Conservation (phyloP, 768 basidiomycete genomes). For the Macrocybe gigantea region DNA sequence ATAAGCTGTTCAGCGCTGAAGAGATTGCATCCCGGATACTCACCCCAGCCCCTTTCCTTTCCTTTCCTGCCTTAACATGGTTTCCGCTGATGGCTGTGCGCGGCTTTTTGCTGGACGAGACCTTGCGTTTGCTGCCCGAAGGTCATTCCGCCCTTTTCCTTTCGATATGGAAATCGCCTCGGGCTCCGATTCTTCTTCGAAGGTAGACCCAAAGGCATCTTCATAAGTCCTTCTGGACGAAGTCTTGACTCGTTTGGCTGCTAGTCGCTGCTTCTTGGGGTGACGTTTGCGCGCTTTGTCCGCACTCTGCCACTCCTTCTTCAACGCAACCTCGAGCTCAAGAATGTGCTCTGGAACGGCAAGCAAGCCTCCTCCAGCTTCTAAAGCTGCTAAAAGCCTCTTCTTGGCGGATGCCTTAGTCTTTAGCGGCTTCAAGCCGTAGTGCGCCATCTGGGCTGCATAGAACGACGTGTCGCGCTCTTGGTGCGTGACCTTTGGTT, state of each 20-base stretch:
- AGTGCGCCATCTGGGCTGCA: constrained; percentile 19
- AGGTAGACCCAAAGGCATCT: no score
- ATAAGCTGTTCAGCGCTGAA: no score
- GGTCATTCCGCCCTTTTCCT: no score
- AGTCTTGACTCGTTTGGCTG: background rate
- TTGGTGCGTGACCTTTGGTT: constrained; percentile 14
- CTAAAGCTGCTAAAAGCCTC: constrained; percentile 15
- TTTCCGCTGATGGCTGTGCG: no score
- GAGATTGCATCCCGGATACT: no score
- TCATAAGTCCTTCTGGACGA: no score
- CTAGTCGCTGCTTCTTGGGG: constrained; percentile 6
- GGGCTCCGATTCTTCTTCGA: no score
- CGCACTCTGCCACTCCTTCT: constrained; percentile 15
- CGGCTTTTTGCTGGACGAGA: no score
- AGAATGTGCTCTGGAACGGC: constrained; percentile 15
- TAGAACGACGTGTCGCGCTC: constrained; percentile 19
- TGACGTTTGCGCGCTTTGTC: constrained; percentile 9
- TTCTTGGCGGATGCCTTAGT: constrained; percentile 19
- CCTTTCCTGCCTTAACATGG: no score
- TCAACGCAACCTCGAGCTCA: constrained; percentile 13
- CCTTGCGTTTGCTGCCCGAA: no score
- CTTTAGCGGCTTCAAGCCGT: constrained; percentile 20
- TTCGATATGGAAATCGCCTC: no score
- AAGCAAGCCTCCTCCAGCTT: constrained; percentile 8
- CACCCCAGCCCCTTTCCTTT: no score